Conservation (phyloP, 768 basidiomycete genomes). For the Coprinellus aureogranulatus region DNA sequence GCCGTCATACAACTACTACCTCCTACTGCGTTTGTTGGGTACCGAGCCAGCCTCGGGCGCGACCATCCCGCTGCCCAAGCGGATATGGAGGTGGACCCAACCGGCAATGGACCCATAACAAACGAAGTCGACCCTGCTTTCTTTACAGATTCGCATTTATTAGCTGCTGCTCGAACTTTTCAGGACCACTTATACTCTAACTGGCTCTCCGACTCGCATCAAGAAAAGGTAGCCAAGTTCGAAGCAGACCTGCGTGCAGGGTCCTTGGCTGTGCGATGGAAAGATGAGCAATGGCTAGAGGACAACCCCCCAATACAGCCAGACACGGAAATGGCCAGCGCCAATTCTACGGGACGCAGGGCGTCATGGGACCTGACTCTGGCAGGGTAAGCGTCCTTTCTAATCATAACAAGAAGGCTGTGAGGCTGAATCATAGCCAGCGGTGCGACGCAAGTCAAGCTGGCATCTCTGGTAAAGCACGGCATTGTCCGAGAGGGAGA, state of each 20-base stretch:
- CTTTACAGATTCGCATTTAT: slow-evolving; percentile 53
- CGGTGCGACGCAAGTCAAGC: slow-evolving; percentile 42
- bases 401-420: neutral
- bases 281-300: slow-evolving; percentile 59
- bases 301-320: slow-evolving; percentile 30
- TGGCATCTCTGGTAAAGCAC: slow-evolving; percentile 43
- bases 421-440: slow-evolving; percentile 16
- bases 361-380: slow-evolving; percentile 11
- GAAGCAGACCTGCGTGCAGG: slow-evolving; percentile 43
- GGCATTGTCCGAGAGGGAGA: slow-evolving; percentile 50
- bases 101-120: neutral
- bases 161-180: slow-evolving; percentile 54
- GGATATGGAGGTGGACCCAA: slow-evolving; percentile 19
- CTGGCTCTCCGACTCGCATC: slow-evolving; percentile 47
- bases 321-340: neutral
- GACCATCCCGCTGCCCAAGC: slow-evolving; percentile 32
- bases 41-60: slow-evolving; percentile 27
- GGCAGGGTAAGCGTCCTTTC: slow-evolving; percentile 31
- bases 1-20: slow-evolving; percentile 42
- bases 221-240: slow-evolving; percentile 41
- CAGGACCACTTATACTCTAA: slow-evolving; percentile 58
- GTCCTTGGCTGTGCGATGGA: slow-evolving; percentile 55
- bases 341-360: slow-evolving; percentile 2
- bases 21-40: slow-evolving; percentile 42
- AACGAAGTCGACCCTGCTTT: slow-evolving; percentile 28